Evolutionary conservation across 1,139 yeast genomes (phyloP).

Genomic region (Candida labiduridarum): DNA sequence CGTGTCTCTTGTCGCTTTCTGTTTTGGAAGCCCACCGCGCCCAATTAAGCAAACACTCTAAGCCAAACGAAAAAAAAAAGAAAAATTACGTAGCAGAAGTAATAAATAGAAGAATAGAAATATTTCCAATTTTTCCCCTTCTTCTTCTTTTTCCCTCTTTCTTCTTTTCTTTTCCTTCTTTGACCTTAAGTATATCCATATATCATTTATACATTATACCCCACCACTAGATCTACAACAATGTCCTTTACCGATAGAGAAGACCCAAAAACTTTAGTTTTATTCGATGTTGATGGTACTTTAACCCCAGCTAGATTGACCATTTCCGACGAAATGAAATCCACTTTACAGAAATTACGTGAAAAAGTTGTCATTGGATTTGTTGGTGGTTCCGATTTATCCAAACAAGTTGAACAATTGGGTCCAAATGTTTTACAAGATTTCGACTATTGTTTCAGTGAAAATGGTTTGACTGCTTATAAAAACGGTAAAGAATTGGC

Average conservation of each 20-base stretch:
- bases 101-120: background rate
- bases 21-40: no score
- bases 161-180: conserved; percentile 7
- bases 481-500: conserved; percentile 85
- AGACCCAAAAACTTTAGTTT: conserved; percentile 65
- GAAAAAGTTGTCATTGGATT: conserved; percentile 93
- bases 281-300: conserved; percentile 98
- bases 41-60: no score
- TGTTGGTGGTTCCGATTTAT: conserved; percentile 96
- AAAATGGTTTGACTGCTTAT: conserved; percentile 97
- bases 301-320: conserved; percentile 94
- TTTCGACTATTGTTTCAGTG: conserved; percentile 95
- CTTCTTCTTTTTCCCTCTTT: background rate
- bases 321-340: conserved; percentile 79
- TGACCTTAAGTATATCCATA: conserved; percentile 3
- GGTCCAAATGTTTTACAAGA: conserved; percentile 76
- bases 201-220: background rate
- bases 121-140: background rate
- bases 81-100: background rate
- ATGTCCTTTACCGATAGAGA: conserved; percentile 59
- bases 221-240: conserved; percentile 4
- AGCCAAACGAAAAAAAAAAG: background rate
- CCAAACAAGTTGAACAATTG: conserved; percentile 94
- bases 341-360: conserved; percentile 72
- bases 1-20: no score